Percentiles rank a stretch among this genome's conserved stretches.
These are phyloP conservation scores for Lepidopterella palustris DNA, from an alignment of 495 filamentous ascomycete species.

Conservation along the genomic window DNA sequence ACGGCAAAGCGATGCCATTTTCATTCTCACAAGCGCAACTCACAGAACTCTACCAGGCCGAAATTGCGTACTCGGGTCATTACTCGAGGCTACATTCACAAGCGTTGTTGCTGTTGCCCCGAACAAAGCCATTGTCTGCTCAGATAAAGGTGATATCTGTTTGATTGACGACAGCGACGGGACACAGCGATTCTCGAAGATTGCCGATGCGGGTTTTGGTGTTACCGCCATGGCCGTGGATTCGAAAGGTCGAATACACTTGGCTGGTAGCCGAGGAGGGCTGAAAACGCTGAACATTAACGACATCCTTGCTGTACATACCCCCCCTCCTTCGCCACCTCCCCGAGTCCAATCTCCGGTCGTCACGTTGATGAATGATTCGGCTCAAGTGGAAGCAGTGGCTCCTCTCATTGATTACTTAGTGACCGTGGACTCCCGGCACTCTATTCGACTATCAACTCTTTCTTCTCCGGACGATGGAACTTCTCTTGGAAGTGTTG, in stretches of 20 bases:
- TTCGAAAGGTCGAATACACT: slow-evolving; percentile 23
- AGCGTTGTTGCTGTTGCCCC: slow-evolving; percentile 64
- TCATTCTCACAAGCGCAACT: slow-evolving; percentile 30
- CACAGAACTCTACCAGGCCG: slow-evolving; percentile 47
- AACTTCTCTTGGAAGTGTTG: slow-evolving; percentile 27
- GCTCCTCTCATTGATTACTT: slow-evolving; percentile 52
- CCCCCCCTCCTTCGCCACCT: slow-evolving; percentile 26
- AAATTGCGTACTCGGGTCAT: slow-evolving; percentile 63
- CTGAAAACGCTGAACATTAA: slow-evolving; percentile 21
- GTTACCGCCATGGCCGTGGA: slow-evolving; percentile 47
- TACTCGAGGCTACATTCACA: slow-evolving; percentile 79
- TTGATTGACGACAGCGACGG: slow-evolving; percentile 71
- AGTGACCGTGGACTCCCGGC: slow-evolving; percentile 68
- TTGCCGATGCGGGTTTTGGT: slow-evolving; percentile 55
- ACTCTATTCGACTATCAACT: slow-evolving; percentile 52
- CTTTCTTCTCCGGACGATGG: slow-evolving; percentile 19
- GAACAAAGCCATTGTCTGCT: slow-evolving; percentile 61
- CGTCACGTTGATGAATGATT: slow-evolving; percentile 9
- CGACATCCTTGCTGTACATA: slow-evolving; percentile 10
- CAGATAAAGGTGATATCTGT: slow-evolving; percentile 67
- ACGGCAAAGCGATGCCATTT: slow-evolving; percentile 41
- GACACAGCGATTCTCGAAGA: slow-evolving; percentile 57
- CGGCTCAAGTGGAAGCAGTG: slow-evolving; percentile 50
- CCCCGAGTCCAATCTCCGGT: slow-evolving; percentile 18
- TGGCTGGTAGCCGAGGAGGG: slow-evolving; percentile 26